Percentiles rank a stretch among this genome's conserved stretches.
Evolutionary conservation across 2,329 filamentous ascomycete genomes (phyloP).

Genomic region (Verticillium longisporum): DNA sequence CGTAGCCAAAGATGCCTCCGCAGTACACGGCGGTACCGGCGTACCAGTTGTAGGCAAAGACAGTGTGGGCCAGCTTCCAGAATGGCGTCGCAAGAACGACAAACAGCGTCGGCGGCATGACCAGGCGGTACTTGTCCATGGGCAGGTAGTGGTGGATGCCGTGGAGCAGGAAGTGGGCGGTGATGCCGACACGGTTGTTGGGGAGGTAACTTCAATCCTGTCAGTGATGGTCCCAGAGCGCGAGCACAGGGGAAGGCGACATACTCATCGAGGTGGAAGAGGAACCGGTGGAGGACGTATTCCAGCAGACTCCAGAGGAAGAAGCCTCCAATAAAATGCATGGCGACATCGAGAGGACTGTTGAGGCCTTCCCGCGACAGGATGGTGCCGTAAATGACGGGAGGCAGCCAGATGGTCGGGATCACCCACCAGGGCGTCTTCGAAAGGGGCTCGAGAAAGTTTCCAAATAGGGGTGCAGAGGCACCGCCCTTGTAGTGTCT

Average conservation of each 20-base stretch:
- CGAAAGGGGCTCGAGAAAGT: slow-evolving; percentile 93
- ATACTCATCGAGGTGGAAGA: slow-evolving; percentile 92
- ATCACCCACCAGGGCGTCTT: slow-evolving; percentile 94
- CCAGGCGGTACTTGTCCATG: slow-evolving; percentile 96
- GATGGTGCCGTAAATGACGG: slow-evolving; percentile 64
- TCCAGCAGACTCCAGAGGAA: slow-evolving; percentile 85
- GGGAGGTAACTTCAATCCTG: slow-evolving; percentile 62
- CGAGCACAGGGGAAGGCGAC: slow-evolving; percentile 23
- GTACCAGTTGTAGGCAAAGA: slow-evolving; percentile 84
- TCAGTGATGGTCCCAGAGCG: slow-evolving; percentile 18
- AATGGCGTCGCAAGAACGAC: slow-evolving; percentile 77
- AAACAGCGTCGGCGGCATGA: slow-evolving; percentile 94
- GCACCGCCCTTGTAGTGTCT: slow-evolving; percentile 91
- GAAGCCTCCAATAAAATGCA: slow-evolving; percentile 65
- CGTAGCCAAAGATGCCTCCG: slow-evolving; percentile 90
- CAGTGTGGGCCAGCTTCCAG: slow-evolving; percentile 77
- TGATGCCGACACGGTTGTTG: slow-evolving; percentile 82
- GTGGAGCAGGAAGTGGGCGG: slow-evolving; percentile 86
- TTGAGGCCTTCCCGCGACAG: slow-evolving; percentile 57
- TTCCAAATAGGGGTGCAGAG: slow-evolving; percentile 91
- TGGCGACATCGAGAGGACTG: slow-evolving; percentile 36
- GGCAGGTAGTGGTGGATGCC: slow-evolving; percentile 97
- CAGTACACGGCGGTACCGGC: slow-evolving; percentile 72
- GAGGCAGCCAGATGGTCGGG: slow-evolving; percentile 79
- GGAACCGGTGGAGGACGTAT: slow-evolving; percentile 78